Conservation (phyloP, 2,329 filamentous ascomycete genomes). For the Cytospora mali region DNA sequence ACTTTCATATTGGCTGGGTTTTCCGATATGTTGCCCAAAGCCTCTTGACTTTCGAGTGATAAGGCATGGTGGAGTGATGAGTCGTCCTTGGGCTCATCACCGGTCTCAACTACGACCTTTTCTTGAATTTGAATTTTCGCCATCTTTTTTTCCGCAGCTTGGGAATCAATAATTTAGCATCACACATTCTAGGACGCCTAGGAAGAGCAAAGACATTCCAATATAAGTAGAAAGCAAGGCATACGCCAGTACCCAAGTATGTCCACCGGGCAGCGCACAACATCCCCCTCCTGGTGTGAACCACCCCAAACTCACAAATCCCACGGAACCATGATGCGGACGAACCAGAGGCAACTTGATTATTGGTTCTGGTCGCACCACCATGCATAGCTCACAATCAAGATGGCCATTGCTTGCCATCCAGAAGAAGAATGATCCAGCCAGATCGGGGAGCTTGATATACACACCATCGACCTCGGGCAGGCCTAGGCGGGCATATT, state of each 20-base stretch:
- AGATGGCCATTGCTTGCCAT: background rate
- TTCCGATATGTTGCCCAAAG: background rate
- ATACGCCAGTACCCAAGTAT: background rate
- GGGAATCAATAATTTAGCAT: background rate
- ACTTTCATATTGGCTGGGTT: constrained; percentile 6
- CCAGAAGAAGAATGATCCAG: background rate
- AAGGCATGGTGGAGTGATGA: constrained; percentile 3
- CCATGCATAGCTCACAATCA: background rate
- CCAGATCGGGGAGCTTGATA: background rate
- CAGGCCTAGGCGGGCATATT: background rate
- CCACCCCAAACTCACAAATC: background rate
- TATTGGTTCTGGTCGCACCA: background rate
- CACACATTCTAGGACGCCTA: background rate
- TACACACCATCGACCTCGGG: background rate
- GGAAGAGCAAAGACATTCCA: background rate
- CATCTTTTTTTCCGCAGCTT: background rate
- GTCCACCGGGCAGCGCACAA: background rate
- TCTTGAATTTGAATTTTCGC: background rate
- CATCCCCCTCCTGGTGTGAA: background rate
- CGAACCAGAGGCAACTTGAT: background rate
- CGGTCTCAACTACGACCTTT: background rate
- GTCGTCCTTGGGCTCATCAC: background rate
- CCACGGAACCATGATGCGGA: background rate
- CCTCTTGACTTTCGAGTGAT: background rate
- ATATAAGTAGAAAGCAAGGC: background rate